Percentiles rank a stretch among this genome's conserved stretches.
Conservation (phyloP, 2,329 filamentous ascomycete species). For the Xylariaceae sp. region DNA sequence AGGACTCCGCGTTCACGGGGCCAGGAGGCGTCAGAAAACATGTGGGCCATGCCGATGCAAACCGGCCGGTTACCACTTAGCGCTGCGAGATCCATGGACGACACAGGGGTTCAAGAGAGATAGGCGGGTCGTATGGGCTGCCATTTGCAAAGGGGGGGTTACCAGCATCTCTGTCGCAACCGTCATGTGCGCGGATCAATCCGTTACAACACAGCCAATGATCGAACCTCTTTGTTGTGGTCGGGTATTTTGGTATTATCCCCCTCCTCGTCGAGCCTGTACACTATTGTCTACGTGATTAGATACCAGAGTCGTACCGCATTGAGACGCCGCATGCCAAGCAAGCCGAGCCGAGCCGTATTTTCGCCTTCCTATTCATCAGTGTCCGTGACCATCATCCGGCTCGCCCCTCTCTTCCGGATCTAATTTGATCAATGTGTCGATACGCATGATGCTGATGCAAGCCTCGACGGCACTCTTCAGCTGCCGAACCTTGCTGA, state of each 20-base stretch:
- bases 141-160: neutral
- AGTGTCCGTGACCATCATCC: constrained; percentile 85
- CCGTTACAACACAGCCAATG: constrained; percentile 7
- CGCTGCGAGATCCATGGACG: neutral
- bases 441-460: constrained; percentile 98
- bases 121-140: neutral
- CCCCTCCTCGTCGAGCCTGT: constrained; percentile 3
- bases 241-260: constrained; percentile 1
- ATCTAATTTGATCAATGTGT: constrained; percentile 97
- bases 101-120: neutral
- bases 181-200: constrained; percentile 5
- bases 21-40: constrained; percentile 2
- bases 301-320: constrained; percentile 11
- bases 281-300: constrained; percentile 15
- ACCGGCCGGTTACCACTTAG: constrained; percentile 12
- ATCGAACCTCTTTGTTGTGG: neutral
- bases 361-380: constrained; percentile 27
- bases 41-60: constrained; percentile 22
- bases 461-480: constrained; percentile 98
- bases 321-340: constrained; percentile 21
- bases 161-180: constrained; percentile 1
- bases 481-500: constrained; percentile 96
- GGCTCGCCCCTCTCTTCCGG: constrained; percentile 70
- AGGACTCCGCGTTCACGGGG: constrained; percentile 15
- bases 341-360: constrained; percentile 12